These are phyloP conservation scores for Spathaspora sp. DNA, from an alignment of 805 yeast genomes.

Conservation along the genomic window DNA sequence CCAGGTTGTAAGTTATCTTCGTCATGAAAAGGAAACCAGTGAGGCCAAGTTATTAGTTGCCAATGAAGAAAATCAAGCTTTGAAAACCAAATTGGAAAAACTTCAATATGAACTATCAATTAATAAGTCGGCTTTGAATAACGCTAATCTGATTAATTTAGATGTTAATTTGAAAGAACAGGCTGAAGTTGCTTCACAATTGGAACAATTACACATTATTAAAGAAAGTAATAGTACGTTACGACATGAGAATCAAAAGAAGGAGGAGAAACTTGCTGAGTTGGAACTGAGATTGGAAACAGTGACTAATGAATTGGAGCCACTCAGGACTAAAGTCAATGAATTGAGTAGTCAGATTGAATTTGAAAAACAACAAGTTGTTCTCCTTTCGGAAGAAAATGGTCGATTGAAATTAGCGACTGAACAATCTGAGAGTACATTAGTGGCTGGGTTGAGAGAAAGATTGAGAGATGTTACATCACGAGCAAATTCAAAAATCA, in stretches of 20 bases:
- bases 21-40: conserved; percentile 71
- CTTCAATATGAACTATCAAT: conserved; percentile 42
- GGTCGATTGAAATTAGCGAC: conserved; percentile 17
- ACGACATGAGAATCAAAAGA: conserved; percentile 44
- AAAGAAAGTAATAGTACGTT: conserved; percentile 67
- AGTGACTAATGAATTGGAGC: conserved; percentile 34
- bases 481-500: conserved; percentile 21
- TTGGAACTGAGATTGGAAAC: conserved; percentile 39
- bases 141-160: conserved; percentile 16
- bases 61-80: conserved; percentile 50
- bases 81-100: conserved; percentile 48
- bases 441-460: conserved; percentile 16
- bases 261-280: conserved; percentile 18
- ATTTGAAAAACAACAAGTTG: conserved; percentile 9
- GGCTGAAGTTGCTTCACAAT: conserved; percentile 45
- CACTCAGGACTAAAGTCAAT: conserved; percentile 39
- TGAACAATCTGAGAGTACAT: neutral
- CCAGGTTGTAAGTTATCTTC: conserved; percentile 58
- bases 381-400: conserved; percentile 16
- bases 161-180: conserved; percentile 36
- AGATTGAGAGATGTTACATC: conserved; percentile 14
- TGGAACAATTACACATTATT: conserved; percentile 58
- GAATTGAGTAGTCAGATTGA: conserved; percentile 22
- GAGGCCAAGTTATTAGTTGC: conserved; percentile 44
- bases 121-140: conserved; percentile 34